Conservation (phyloP, 2,329 filamentous ascomycete species). For the Cordyceps javanica region DNA sequence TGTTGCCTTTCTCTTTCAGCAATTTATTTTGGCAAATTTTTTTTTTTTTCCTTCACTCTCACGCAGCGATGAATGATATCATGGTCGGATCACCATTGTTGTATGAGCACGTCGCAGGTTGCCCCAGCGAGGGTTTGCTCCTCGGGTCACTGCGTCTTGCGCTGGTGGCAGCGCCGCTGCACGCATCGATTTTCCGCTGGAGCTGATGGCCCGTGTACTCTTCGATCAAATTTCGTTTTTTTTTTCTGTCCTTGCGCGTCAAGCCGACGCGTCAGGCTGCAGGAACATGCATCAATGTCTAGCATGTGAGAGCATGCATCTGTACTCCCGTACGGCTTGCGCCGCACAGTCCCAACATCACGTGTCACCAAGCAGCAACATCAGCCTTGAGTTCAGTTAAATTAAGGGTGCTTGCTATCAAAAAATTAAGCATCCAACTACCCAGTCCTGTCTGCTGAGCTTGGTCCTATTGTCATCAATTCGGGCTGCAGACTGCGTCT, state of each 20-base stretch:
- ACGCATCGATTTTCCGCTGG: not conserved
- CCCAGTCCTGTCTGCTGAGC: not conserved
- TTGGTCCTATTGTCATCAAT: not conserved
- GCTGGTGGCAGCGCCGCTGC: no score
- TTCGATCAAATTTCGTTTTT: no score
- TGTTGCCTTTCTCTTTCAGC: no score
- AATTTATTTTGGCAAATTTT: no score
- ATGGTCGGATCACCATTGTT: not conserved
- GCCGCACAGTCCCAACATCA: not conserved
- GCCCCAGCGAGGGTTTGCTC: not conserved
- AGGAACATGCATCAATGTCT: not conserved
- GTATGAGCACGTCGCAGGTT: not conserved
- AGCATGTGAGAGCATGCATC: not conserved
- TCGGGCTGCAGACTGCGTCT: not conserved
- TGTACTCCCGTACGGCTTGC: no score
- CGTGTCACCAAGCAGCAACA: not conserved
- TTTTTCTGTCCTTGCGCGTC: not conserved
- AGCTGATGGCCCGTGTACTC: not conserved
- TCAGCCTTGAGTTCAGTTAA: no score
- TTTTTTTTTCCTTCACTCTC: no score
- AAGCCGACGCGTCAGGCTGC: not conserved
- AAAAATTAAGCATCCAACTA: not conserved
- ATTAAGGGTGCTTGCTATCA: not conserved
- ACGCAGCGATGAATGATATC: not conserved
- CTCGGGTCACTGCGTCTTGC: not conserved